Conservation (phyloP, 75 land plant species). For the Cunninghamia lanceolata region DNA sequence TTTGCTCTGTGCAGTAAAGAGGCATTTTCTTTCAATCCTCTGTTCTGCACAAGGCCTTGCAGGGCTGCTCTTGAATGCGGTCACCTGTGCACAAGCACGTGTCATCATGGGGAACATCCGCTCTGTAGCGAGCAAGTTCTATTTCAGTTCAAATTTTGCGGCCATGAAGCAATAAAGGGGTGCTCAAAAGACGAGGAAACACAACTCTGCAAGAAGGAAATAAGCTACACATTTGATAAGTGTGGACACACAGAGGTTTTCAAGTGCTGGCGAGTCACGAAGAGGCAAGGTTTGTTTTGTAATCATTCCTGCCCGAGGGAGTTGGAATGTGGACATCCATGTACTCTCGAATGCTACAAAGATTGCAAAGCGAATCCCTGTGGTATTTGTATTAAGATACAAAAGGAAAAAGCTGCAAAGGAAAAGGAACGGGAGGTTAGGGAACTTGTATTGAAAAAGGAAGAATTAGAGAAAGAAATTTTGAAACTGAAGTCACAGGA, state of each 20-base stretch:
- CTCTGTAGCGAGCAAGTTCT: not conserved
- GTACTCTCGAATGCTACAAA: not conserved
- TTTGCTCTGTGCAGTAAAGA: not conserved
- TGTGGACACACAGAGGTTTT: not conserved
- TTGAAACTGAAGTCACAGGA: not conserved
- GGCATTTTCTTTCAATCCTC: not conserved
- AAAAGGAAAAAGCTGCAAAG: not conserved
- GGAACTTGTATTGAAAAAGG: not conserved
- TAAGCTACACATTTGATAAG: not conserved
- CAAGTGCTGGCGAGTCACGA: not conserved
- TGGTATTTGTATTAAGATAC: not conserved
- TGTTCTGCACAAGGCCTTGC: conserved; percentile 12
- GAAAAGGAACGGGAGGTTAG: not conserved
- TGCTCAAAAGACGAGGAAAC: not conserved
- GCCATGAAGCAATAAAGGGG: conserved; percentile 12
- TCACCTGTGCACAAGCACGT: conserved; percentile 15
- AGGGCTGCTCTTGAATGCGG: not conserved
- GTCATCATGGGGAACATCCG: conserved; percentile 21
- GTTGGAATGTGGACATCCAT: not conserved
- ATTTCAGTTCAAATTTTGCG: conserved; percentile 6
- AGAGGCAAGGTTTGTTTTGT: not conserved
- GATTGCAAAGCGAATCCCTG: not conserved
- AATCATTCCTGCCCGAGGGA: not conserved
- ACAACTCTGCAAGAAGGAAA: not conserved
- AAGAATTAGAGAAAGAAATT: not conserved